phyloP scores from a whole-genome alignment of 768 basidiomycete genomes.

The Boletus rufocinnamomeus region DNA sequence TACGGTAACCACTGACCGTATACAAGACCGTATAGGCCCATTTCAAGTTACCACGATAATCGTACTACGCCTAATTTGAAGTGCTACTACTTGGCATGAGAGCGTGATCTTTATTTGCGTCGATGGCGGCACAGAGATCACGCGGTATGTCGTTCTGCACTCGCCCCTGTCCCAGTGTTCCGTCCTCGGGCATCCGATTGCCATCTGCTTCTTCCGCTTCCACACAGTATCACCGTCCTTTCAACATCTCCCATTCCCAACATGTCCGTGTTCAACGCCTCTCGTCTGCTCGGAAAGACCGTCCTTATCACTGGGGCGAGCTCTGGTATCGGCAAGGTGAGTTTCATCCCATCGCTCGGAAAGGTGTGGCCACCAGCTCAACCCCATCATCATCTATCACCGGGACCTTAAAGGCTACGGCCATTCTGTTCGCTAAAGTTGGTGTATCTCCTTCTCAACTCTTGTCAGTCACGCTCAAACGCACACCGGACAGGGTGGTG shows the following conservation, averaged over 20 bases:
- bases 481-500: conserved; percentile 59
- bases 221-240: background rate
- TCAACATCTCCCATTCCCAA: conserved; percentile 13
- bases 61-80: background rate
- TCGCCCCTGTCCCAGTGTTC: background rate
- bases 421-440: conserved; percentile 87
- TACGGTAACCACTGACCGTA: too few species aligned
- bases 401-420: conserved; percentile 62
- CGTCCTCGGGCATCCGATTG: conserved; percentile 7
- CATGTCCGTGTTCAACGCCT: conserved; percentile 83
- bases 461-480: background rate
- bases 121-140: conserved; percentile 3
- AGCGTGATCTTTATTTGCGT: background rate
- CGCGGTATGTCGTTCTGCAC: background rate
- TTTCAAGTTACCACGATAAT: background rate
- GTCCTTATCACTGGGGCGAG: conserved; percentile 90
- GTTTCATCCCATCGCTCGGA: conserved; percentile 27
- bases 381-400: conserved; percentile 1
- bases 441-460: conserved; percentile 1
- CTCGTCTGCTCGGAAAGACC: conserved; percentile 79
- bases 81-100: background rate
- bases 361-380: background rate
- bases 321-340: conserved; percentile 85
- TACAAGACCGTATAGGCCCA: too few species aligned
- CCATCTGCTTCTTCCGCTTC: background rate